phyloP scores from a whole-genome alignment of 2,329 filamentous ascomycete genomes.

The Colletotrichum theobromicola region DNA sequence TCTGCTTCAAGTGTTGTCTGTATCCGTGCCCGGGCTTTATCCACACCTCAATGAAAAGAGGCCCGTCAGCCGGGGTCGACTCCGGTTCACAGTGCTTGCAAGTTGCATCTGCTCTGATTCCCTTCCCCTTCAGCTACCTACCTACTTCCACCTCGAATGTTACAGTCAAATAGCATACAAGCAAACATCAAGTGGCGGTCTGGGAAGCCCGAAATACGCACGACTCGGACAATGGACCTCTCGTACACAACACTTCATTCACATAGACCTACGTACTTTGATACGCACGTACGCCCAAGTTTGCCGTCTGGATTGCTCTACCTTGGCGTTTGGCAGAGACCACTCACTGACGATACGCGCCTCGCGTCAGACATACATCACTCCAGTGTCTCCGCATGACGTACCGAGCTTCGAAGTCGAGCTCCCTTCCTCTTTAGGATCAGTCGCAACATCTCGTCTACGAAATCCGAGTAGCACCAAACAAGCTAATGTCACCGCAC shows the following conservation, averaged over 20 bases:
- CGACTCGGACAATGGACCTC: neutral
- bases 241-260: neutral
- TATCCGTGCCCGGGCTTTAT: no score
- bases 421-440: neutral
- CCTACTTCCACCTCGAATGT: neutral
- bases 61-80: neutral
- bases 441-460: neutral
- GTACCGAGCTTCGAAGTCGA: neutral
- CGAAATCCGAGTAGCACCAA: neutral
- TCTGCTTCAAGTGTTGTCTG: no score
- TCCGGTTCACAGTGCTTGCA: neutral
- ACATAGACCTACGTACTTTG: neutral
- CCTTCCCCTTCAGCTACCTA: neutral
- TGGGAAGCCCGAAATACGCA: neutral
- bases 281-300: neutral
- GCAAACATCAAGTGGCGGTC: slow-evolving; percentile 11
- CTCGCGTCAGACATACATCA: neutral
- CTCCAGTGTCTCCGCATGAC: neutral
- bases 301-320: neutral
- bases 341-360: neutral
- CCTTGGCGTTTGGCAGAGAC: neutral
- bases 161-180: neutral
- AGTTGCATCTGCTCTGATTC: neutral
- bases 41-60: no score
- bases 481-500: neutral